A percentile compares a stretch with the other conserved stretches of the same genome.
Evolutionary conservation across 371 early-diverging fungal species (phyloP).

Genomic region (Mortierella sp.): DNA sequence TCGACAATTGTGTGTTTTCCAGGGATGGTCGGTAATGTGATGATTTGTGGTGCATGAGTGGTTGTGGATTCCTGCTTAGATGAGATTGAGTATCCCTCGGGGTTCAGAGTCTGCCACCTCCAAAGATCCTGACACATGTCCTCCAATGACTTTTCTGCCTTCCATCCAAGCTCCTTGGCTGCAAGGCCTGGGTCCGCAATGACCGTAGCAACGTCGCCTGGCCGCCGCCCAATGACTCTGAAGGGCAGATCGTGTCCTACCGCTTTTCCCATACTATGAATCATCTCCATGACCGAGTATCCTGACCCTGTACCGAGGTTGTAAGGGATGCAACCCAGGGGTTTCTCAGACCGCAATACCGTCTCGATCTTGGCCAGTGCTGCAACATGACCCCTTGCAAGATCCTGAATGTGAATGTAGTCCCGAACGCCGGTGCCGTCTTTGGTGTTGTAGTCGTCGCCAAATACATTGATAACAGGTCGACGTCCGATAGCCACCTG

Average conservation of each 20-base stretch:
- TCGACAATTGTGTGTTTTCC: slow-evolving; percentile 1
- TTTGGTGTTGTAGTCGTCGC: slow-evolving; percentile 86
- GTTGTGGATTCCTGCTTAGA: background rate
- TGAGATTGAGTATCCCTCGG: slow-evolving; percentile 67
- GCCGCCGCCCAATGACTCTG: slow-evolving; percentile 74
- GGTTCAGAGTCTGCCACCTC: slow-evolving; percentile 86
- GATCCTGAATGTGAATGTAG: slow-evolving; percentile 92
- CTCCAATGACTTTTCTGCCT: slow-evolving; percentile 74
- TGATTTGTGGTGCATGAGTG: background rate
- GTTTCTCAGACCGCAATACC: slow-evolving; percentile 11
- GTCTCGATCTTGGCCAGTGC: slow-evolving; percentile 79
- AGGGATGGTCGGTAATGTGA: background rate
- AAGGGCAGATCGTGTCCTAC: slow-evolving; percentile 79
- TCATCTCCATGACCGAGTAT: slow-evolving; percentile 91
- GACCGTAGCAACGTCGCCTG: slow-evolving; percentile 88
- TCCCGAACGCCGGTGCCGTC: slow-evolving; percentile 96
- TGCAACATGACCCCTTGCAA: slow-evolving; percentile 88
- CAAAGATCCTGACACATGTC: slow-evolving; percentile 94
- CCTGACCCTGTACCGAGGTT: slow-evolving; percentile 94
- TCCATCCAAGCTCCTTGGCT: slow-evolving; percentile 81
- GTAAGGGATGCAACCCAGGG: slow-evolving; percentile 74
- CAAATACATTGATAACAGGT: slow-evolving; percentile 83
- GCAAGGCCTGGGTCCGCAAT: slow-evolving; percentile 86
- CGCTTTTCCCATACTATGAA: slow-evolving; percentile 81
- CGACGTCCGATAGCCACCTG: slow-evolving; percentile 86